A percentile compares a stretch with the other conserved stretches of the same genome.
These are phyloP conservation scores for Chalaropsis thielavioides DNA, from an alignment of 2,329 filamentous ascomycete species.

Conservation along the genomic window DNA sequence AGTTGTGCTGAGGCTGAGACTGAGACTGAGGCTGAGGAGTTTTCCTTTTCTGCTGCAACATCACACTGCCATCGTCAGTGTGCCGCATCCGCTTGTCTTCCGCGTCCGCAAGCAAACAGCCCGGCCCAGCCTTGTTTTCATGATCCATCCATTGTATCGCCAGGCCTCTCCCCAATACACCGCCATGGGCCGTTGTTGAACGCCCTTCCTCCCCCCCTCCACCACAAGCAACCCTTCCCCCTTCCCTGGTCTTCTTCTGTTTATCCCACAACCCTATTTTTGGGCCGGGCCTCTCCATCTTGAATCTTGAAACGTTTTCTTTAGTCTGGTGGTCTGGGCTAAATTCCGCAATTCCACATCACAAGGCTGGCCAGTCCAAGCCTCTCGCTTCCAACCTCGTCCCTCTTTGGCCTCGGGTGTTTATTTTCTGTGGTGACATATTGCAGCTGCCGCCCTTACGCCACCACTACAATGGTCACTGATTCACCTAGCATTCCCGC, in stretches of 20 bases:
- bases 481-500: conserved; percentile 13
- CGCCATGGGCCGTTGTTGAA: background rate
- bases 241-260: background rate
- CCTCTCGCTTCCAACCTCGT: background rate
- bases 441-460: background rate
- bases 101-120: too few species aligned
- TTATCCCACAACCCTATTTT: background rate
- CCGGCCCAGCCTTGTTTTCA: background rate
- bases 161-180: background rate
- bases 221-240: background rate
- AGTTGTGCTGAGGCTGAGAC: background rate
- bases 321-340: background rate
- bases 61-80: background rate
- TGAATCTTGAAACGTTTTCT: conserved; percentile 2
- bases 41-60: background rate
- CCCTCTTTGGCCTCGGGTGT: background rate
- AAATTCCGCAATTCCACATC: background rate
- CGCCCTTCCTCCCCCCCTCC: background rate
- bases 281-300: background rate
- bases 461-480: conserved; percentile 6
- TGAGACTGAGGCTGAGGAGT: background rate
- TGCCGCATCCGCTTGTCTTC: background rate
- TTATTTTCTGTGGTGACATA: background rate
- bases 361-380: background rate
- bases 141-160: background rate